A percentile compares a stretch with the other conserved stretches of the same genome.
Evolutionary conservation across 2,329 filamentous ascomycete genomes (phyloP).

Genomic region (Aspergillus glaucus): DNA sequence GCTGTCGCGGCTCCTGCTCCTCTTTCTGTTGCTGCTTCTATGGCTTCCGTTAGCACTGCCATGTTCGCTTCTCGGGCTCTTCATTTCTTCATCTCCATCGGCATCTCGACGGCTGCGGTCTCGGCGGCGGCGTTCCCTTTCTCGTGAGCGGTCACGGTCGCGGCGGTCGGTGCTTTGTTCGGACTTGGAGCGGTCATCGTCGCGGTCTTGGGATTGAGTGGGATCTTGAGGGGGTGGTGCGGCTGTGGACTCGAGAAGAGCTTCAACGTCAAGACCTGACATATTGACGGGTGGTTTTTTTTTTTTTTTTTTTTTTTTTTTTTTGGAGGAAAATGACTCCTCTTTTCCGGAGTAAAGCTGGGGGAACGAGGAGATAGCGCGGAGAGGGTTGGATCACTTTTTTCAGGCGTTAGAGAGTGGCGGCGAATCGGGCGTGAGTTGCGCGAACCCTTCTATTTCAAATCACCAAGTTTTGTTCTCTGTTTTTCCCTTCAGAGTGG

Average conservation of each 20-base stretch:
- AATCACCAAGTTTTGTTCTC: constrained; percentile 1
- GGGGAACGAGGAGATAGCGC: constrained; percentile 15
- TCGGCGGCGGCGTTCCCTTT: constrained; percentile 53
- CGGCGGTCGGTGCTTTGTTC: constrained; percentile 46
- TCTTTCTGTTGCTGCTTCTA: constrained; percentile 76
- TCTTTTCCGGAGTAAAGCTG: constrained; percentile 19
- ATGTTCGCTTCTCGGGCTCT: constrained; percentile 66
- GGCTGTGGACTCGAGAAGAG: constrained; percentile 79
- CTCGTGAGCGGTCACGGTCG: constrained; percentile 53
- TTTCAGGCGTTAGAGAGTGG: constrained; percentile 27
- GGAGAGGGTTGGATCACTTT: constrained; percentile 33
- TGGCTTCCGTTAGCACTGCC: constrained; percentile 63
- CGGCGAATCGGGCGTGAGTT: constrained; percentile 18
- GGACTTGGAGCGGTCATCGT: constrained; percentile 53
- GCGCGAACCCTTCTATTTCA: constrained; percentile 31
- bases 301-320: not conserved
- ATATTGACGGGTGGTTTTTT: constrained; percentile 39
- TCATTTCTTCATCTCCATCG: constrained; percentile 53
- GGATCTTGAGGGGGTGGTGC: constrained; percentile 41
- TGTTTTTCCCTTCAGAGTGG: constrained; percentile 4
- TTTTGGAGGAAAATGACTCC: constrained; percentile 7
- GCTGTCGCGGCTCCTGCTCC: constrained; percentile 72
- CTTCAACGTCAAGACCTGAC: constrained; percentile 77
- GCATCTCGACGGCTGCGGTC: constrained; percentile 54
- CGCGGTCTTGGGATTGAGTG: constrained; percentile 47